Evolutionary conservation across 495 filamentous ascomycete genomes (phyloP), one percentile per base, ranked within the genome.

Genomic region (Xylaria flabelliformis): DNA sequence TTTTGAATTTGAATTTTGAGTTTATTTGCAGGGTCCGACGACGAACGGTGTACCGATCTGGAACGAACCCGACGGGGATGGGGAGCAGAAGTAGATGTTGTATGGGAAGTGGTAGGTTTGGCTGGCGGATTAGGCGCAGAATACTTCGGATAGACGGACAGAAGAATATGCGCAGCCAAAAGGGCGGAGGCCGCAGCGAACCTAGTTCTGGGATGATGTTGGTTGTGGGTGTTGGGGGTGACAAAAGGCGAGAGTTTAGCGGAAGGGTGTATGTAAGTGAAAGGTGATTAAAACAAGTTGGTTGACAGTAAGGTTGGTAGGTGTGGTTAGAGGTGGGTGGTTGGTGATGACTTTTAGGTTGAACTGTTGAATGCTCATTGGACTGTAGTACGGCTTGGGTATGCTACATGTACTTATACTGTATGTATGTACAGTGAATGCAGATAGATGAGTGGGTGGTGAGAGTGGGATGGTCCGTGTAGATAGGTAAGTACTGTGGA

Each of bases 1-100:
- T 85, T 46, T 68, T 74, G 75, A 72, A 64, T 58, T 21, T 69
- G 56, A 48, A 42, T 46, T 68, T 74, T 74, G 69, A 64, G 42
- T 21, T 69, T 56, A 2, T 42, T 26, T 19, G 12, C 1, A 13
- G 36, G 21, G 36, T 64, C 4, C 12, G 39, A 26, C 6, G 39
- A 19, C 39, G 21, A 29, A 64, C 61, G 19, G 61, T 34, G 61
- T 39, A 24, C 39, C 9, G n/a, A 21, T 7, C 9, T 64, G 39
- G 39, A 29, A 29, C 26, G 36, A 29, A 44, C 36, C 29, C 4
- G 61, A 21, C 34, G 34, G 32, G 24, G 19, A 61, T 36, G 58
- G 34, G 34, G 34, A 21, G 10, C 17, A 61, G 17, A 39, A 39
- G 58, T 61, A 59, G 34, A 59, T n/a, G 26, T 26, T 29, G 24